Evolutionary conservation across 139 green algal genomes (phyloP), one percentile per base, ranked within the genome.

Genomic region (Mesotaenium endlicherianum): DNA sequence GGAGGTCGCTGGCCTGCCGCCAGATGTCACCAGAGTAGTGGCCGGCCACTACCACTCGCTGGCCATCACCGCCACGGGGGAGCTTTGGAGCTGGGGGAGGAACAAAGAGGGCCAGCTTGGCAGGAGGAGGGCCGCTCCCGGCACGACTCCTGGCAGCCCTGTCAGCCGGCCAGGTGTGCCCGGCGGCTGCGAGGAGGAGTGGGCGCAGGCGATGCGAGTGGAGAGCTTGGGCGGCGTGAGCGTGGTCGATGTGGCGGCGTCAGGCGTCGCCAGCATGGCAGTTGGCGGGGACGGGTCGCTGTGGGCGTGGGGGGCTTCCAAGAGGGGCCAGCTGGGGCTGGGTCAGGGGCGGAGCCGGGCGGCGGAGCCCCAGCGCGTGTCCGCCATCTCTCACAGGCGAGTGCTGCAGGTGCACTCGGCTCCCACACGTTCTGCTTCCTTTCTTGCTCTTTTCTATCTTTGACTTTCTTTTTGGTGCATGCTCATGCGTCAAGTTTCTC

Each of bases 1-100:
- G 8, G 77, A 84, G 70, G 77, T 84, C 3, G 20, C 30, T 40
- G 77, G 77, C 3, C 70, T 84, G 38, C 77, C 77, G 11, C 8
- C 11, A 64, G 34, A 83, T 6, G 20, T 84, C 31, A 36, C 30
- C 26, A 39, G 36, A n/a, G 60, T 84, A 5, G 77, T 26, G 20
- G 77, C 77, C 14, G 77, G 77, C 20, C 67, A 83, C n/a, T 84
- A 84, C 70, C 77, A 84, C 38, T 83, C 64, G n/a, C 70, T 84
- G 14, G 77, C 77, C 3, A 34, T 84, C 4, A 83, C 77, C 6
- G 11, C 11, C 3, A 34, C 44, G 26, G 77, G 77, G 17, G 38
- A 82, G 42, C 17, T 84, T 42, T 84, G 64, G 64, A 39, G 58
- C 3, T 84, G 77, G 77, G 77, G 77, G 3, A 20, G 77, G 38